Conservation (phyloP, 495 filamentous ascomycete genomes). For the Penicillium psychrofluorescens region DNA sequence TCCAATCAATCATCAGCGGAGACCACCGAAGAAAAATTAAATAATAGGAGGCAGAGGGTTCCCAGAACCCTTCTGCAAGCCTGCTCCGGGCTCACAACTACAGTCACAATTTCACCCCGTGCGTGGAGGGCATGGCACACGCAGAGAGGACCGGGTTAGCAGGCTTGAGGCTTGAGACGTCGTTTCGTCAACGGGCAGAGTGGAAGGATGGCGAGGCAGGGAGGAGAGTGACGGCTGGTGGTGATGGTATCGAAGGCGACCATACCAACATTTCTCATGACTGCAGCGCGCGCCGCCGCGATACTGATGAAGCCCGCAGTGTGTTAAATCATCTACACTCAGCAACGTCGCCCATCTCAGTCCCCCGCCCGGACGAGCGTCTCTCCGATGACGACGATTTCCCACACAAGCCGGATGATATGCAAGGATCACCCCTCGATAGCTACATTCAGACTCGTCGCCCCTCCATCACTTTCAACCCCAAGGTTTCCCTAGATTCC, state of each 20-base stretch:
- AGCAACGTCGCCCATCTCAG: conserved; percentile 39
- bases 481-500: conserved; percentile 31
- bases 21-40: neutral
- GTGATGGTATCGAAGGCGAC: conserved; percentile 41
- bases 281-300: conserved; percentile 32
- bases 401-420: conserved; percentile 37
- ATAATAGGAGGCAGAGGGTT: conserved; percentile 13
- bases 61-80: conserved; percentile 18
- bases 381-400: conserved; percentile 16
- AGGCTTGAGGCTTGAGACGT: conserved; percentile 38
- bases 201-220: conserved; percentile 21
- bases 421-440: conserved; percentile 34
- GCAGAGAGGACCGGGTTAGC: conserved; percentile 28
- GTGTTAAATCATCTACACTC: conserved; percentile 38
- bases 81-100: conserved; percentile 9
- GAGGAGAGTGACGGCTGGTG: conserved; percentile 19
- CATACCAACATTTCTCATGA: conserved; percentile 35
- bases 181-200: conserved; percentile 23
- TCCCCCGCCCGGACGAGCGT: conserved; percentile 33
- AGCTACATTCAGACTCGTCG: conserved; percentile 33
- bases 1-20: neutral
- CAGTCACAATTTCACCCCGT: conserved; percentile 13
- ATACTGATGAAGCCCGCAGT: conserved; percentile 42
- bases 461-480: conserved; percentile 38
- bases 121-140: conserved; percentile 32